Percentiles rank a stretch among this genome's conserved stretches.
Evolutionary conservation across 2,329 filamentous ascomycete species (phyloP).

Genomic region (Venturia effusa): DNA sequence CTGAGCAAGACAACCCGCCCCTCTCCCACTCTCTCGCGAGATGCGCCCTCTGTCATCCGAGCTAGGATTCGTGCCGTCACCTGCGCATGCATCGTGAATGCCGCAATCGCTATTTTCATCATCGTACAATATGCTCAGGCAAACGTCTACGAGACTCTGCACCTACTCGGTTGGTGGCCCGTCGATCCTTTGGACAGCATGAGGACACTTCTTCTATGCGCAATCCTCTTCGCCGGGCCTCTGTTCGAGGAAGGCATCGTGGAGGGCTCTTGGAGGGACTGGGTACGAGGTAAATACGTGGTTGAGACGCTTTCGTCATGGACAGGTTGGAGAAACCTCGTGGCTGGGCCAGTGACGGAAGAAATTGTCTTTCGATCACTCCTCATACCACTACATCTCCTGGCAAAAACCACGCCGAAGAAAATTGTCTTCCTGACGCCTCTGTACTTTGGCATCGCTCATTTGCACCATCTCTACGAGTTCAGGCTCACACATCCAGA

Average conservation of each 20-base stretch:
- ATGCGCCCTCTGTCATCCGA: constrained; percentile 81
- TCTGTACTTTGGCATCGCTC: constrained; percentile 83
- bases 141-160: constrained; percentile 46
- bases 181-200: constrained; percentile 52
- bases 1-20: constrained; percentile 69
- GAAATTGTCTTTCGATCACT: constrained; percentile 88
- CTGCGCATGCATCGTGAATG: constrained; percentile 60
- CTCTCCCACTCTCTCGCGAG: constrained; percentile 66
- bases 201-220: constrained; percentile 58
- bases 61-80: constrained; percentile 74
- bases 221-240: constrained; percentile 71
- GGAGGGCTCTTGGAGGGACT: constrained; percentile 57
- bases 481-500: constrained; percentile 72
- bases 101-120: constrained; percentile 54
- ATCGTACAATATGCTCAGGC: constrained; percentile 45
- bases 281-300: constrained; percentile 46
- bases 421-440: constrained; percentile 70
- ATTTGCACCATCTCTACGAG: constrained; percentile 94
- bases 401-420: constrained; percentile 35
- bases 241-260: constrained; percentile 70
- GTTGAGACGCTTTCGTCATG: constrained; percentile 57
- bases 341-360: constrained; percentile 82
- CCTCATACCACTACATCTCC: constrained; percentile 69
- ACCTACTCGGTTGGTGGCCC: constrained; percentile 74
- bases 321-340: constrained; percentile 76